Conservation (phyloP, 106 monocot genomes). For the Xerophyta viscosa region DNA sequence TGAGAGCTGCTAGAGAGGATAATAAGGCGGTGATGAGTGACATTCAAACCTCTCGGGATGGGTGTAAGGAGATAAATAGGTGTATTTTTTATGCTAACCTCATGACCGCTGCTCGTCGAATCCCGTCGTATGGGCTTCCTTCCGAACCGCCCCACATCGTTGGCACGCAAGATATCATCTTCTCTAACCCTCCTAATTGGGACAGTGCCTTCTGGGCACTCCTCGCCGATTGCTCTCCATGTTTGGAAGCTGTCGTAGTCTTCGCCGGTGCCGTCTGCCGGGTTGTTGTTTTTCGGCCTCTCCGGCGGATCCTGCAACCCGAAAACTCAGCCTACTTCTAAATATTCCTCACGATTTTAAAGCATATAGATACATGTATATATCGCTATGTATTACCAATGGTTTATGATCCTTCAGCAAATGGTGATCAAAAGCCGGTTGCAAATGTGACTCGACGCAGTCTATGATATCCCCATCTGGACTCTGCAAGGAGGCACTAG, state of each 20-base stretch:
- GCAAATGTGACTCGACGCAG: conserved; percentile 77
- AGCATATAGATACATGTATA: too few relatives aligned
- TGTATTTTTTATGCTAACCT: conserved; percentile 41
- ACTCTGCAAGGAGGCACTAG: too few relatives aligned
- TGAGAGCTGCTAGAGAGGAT: not conserved
- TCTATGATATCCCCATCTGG: conserved; percentile 90
- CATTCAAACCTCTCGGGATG: too few relatives aligned
- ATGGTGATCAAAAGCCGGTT: conserved; percentile 92
- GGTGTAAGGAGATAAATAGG: too few relatives aligned
- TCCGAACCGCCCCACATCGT: conserved; percentile 45
- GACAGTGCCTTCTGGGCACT: conserved; percentile 58
- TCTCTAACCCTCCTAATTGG: conserved; percentile 52
- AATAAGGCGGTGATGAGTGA: too few relatives aligned
- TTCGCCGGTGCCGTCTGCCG: not conserved
- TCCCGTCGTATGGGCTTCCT: conserved; percentile 52
- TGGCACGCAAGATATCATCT: conserved; percentile 52
- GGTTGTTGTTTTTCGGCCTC: conserved; percentile 51
- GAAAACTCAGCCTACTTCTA: too few relatives aligned
- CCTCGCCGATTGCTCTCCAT: conserved; percentile 55
- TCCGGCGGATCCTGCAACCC: conserved; percentile 58
- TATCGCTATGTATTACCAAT: conserved; percentile 35
- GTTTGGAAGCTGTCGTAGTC: conserved; percentile 26
- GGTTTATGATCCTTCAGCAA: conserved; percentile 53
- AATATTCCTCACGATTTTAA: too few relatives aligned
- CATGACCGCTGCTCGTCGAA: conserved; percentile 55